Base-by-base conservation (phyloP, 768 basidiomycete genomes). In the Naganishia friedmannii region DNA sequence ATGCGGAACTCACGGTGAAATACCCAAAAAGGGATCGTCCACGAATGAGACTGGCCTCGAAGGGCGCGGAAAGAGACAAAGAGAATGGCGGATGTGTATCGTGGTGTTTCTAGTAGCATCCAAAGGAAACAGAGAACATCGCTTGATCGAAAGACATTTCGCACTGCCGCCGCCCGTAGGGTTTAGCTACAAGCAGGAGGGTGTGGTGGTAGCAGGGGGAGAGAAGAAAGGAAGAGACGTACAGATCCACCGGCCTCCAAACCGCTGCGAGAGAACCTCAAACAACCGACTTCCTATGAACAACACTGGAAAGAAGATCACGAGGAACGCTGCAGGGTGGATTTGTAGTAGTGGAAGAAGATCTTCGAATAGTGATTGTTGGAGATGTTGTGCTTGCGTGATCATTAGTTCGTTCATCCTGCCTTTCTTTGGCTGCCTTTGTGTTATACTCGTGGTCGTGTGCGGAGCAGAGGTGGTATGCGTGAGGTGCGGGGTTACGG, bases 391-490 rank as follows among this genome's bases (percentile, higher is more conserved):
- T 10, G 60, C 60, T 45, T 63, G 60, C 26, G 60, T 63, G 60
- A 63, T 63, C 60, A 63, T 63, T 26, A 63, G 42, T 28, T 63
- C 60, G 60, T 63, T 63, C 60, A 63, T 42, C 42, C 42, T 42
- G 42, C 42, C 42, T 8, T n/a, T 17, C 42, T 2, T 8, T 8
- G 15, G 2, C 15, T 42, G 42, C 34, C 34, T 37, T 37, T 37
- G 12, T 37, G n/a, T n/a, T n/a, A n/a, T n/a, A n/a, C n/a, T n/a
- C 12, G 34, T 37, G 34, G 34, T 37, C 34, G 42, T 42, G 42
- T 42, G 42, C 9, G 42, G 42, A 42, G 15, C 2, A 42, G 42
- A 42, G 42, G 42, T 42, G 42, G 42, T 8, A 17, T 42, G 7
- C 15, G 15, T 37, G 42, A 8, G 42, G 15, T 42, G 42, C 7